A percentile compares a stretch with the other conserved stretches of the same genome.
Evolutionary conservation across 129 eudicot genomes (phyloP).

Genomic region (Glebionis coronaria): DNA sequence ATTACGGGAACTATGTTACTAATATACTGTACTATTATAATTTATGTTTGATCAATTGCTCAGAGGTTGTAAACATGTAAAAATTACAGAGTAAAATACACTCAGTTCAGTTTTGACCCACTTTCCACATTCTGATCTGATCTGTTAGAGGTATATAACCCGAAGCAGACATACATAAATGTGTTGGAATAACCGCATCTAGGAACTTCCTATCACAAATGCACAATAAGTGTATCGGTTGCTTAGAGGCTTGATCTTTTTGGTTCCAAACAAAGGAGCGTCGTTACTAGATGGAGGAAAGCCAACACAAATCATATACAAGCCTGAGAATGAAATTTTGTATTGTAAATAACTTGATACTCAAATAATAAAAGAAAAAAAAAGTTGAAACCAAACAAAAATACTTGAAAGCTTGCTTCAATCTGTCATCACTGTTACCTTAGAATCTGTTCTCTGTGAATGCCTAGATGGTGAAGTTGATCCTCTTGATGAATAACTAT

Average conservation of each 20-base stretch:
- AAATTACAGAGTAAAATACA: too few relatives aligned
- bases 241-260: slow-evolving; percentile 4
- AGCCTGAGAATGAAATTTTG: slow-evolving; percentile 10
- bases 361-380: slow-evolving; percentile 6
- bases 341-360: not conserved
- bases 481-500: slow-evolving; percentile 72
- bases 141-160: not conserved
- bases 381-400: not conserved
- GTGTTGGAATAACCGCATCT: not conserved
- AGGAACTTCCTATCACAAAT: not conserved
- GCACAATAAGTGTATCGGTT: not conserved
- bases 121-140: too few relatives aligned
- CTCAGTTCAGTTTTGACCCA: too few relatives aligned
- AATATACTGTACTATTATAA: too few relatives aligned
- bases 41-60: too few relatives aligned
- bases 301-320: slow-evolving; percentile 19
- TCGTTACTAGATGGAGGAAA: not conserved
- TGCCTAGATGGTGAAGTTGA: slow-evolving; percentile 81
- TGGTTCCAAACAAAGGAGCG: slow-evolving; percentile 13
- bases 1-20: not conserved
- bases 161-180: not conserved
- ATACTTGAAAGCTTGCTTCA: slow-evolving; percentile 21
- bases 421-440: slow-evolving; percentile 51
- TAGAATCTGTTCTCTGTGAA: slow-evolving; percentile 72
- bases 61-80: too few relatives aligned